Conservation (phyloP, 306 rosid genomes). For the Vicia villosa region DNA sequence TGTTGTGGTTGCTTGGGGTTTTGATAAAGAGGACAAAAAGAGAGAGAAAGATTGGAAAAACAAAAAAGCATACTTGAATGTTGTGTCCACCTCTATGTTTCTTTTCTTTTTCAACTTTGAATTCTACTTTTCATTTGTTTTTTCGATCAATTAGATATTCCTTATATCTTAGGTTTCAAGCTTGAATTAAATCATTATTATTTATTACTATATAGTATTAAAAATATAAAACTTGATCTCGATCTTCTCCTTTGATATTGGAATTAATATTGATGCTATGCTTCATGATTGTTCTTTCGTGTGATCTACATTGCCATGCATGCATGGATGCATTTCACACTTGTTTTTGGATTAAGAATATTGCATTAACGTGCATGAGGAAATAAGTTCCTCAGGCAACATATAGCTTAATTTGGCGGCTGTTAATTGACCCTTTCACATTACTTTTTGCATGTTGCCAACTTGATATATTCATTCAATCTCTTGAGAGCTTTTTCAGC, state of each 20-base stretch:
- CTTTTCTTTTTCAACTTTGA: slow-evolving; percentile 31
- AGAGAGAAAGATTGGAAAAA: slow-evolving; percentile 32
- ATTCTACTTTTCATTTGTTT: slow-evolving; percentile 56
- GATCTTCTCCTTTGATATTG: slow-evolving; percentile 38
- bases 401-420: slow-evolving; percentile 63
- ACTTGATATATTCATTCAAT: background rate
- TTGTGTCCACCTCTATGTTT: slow-evolving; percentile 34
- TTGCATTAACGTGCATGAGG: slow-evolving; percentile 43
- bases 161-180: slow-evolving; percentile 56
- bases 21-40: slow-evolving; percentile 78
- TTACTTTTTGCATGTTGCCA: slow-evolving; percentile 21
- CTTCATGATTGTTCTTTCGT: slow-evolving; percentile 72
- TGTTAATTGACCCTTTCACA: slow-evolving; percentile 57
- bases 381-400: slow-evolving; percentile 35
- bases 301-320: slow-evolving; percentile 46
- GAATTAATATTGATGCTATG: slow-evolving; percentile 62
- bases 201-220: background rate
- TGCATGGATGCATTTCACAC: slow-evolving; percentile 33
- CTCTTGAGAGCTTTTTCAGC: slow-evolving; percentile 5
- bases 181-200: slow-evolving; percentile 31
- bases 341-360: slow-evolving; percentile 38
- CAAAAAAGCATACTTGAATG: slow-evolving; percentile 35
- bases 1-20: slow-evolving; percentile 76
- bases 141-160: slow-evolving; percentile 52
- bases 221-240: background rate